These are phyloP conservation scores for Ophiostoma perfectum DNA, from an alignment of 2,329 filamentous ascomycete species.

Conservation along the genomic window DNA sequence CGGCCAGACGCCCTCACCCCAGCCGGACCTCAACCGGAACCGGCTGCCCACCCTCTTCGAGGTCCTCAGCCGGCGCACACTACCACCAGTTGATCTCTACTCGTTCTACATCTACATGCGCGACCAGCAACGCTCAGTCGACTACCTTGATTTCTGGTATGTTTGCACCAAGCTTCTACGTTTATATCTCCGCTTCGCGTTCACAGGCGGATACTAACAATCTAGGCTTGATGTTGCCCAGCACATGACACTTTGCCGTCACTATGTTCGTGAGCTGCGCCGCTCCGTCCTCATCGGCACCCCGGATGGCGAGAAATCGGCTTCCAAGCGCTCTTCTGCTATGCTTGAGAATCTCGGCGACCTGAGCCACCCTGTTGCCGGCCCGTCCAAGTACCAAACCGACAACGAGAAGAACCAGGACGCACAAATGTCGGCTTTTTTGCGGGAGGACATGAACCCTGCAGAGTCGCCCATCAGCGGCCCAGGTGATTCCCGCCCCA, in stretches of 20 bases:
- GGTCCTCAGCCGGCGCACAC: constrained; percentile 87
- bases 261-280: constrained; percentile 93
- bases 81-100: constrained; percentile 92
- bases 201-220: constrained; percentile 20
- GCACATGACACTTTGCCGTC: constrained; percentile 94
- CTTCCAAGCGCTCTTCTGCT: constrained; percentile 78
- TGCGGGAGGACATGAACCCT: constrained; percentile 57
- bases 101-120: constrained; percentile 99
- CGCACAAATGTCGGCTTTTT: constrained; percentile 83
- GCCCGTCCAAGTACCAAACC: constrained; percentile 57
- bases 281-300: constrained; percentile 90
- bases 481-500: constrained; percentile 34
- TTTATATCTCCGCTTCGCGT: not conserved
- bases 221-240: constrained; percentile 96
- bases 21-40: constrained; percentile 63
- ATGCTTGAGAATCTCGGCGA: constrained; percentile 70
- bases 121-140: constrained; percentile 94
- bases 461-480: constrained; percentile 54
- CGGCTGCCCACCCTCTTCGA: constrained; percentile 92
- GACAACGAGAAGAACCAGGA: constrained; percentile 74
- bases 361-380: constrained; percentile 53
- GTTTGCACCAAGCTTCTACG: constrained; percentile 28
- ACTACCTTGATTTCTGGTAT: constrained; percentile 97
- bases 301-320: constrained; percentile 73
- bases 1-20: constrained; percentile 45